Evolutionary conservation across 106 monocot genomes (phyloP), one percentile per base, ranked within the genome.

Genomic region (Gastrodia elata): DNA sequence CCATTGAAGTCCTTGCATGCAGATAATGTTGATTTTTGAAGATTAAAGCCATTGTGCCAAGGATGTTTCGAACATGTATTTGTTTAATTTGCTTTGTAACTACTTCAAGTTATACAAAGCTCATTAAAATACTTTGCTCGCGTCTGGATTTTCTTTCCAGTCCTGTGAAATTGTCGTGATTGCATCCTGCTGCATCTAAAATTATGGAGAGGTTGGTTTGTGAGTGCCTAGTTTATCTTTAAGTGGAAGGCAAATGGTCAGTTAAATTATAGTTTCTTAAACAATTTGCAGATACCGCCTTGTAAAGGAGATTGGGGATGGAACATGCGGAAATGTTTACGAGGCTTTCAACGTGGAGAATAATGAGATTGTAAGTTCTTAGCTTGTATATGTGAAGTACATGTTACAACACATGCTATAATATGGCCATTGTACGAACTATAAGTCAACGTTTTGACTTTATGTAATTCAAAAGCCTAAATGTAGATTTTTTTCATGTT

Each of bases 231-330:
- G 2, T 65, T 8, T 38, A 11, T 55, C 9, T 26, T 72, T n/a
- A 4, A 71, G 22, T 41, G 39, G 42, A 71, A 30, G 32, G 38
- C 27, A 35, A 25, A 16, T 61, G 7, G 1, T 28, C 4, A 52
- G 64, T 8, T 46, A 1, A 58, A 71, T 70, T 48, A 39, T 33
- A 27, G 49, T 44, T 28, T 82, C 41, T n/a, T n/a, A 49, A 27
- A 40, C 58, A 6, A 30, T 74, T 67, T 82, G 73, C 77, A 94
- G 94, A 74, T 94, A 91, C 73, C 80, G 64, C 73, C 16, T 87
- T 38, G 68, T 89, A 38, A 85, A 82, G 82, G 91, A 89, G 71
- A 80, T 94, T 74, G 94, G 94, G 26, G 91, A 94, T 91, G 94
- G 94, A 71, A 91, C 89, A 22, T 91, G 89, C 70, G 94, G 94